Conservation (phyloP, 306 rosid species). For the Heteromeles arbutifolia region DNA sequence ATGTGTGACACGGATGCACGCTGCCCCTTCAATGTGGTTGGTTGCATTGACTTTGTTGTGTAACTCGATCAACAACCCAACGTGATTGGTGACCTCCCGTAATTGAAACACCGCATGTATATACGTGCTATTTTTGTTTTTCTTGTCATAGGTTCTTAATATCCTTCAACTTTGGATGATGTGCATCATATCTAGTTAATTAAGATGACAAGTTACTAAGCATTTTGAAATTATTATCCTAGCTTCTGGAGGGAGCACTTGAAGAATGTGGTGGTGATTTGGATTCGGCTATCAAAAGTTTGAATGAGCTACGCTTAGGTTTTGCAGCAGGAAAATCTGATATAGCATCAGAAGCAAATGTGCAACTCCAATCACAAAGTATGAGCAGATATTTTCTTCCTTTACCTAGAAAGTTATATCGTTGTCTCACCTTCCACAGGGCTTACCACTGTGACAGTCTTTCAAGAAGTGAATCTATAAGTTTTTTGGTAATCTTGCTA, state of each 20-base stretch:
- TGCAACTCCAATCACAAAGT: constrained; percentile 43
- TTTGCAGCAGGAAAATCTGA: constrained; percentile 27
- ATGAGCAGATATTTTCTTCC: background rate
- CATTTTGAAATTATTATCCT: constrained; percentile 1
- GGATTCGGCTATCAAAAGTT: constrained; percentile 67
- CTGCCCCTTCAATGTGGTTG: background rate
- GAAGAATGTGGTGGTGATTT: constrained; percentile 70
- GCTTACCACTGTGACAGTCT: background rate
- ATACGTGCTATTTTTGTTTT: background rate
- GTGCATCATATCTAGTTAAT: background rate
- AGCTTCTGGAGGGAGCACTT: constrained; percentile 70
- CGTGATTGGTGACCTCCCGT: background rate
- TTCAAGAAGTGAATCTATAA: background rate
- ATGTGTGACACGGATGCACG: background rate
- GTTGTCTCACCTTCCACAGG: background rate
- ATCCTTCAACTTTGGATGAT: background rate
- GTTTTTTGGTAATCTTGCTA: background rate
- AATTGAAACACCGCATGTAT: background rate
- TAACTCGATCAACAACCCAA: background rate
- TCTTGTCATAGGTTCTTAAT: background rate
- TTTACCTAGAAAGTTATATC: background rate
- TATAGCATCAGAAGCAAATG: constrained; percentile 21
- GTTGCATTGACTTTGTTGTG: background rate
- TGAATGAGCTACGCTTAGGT: constrained; percentile 51
- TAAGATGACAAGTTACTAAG: background rate